These are phyloP conservation scores for Candida freyschussii DNA, from an alignment of 1,139 yeast species.

Conservation along the genomic window DNA sequence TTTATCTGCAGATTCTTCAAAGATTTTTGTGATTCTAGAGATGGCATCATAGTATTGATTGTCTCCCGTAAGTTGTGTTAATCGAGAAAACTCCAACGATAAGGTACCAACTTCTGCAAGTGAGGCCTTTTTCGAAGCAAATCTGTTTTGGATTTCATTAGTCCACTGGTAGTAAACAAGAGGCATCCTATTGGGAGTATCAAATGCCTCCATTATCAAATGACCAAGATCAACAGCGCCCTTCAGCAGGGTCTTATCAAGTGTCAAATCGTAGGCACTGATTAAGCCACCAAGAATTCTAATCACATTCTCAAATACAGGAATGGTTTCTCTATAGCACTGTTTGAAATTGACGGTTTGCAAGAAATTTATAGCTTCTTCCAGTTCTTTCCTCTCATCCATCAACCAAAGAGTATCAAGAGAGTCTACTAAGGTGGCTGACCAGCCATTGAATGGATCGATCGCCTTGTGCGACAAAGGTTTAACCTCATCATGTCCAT, in stretches of 20 bases:
- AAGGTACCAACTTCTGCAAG: conserved; percentile 68
- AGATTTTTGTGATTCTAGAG: conserved; percentile 37
- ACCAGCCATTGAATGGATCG: conserved; percentile 45
- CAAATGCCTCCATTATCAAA: conserved; percentile 62
- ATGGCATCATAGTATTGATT: conserved; percentile 42
- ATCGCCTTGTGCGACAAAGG: conserved; percentile 32
- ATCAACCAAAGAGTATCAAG: conserved; percentile 64
- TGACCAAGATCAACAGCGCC: conserved; percentile 64
- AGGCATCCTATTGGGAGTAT: conserved; percentile 67
- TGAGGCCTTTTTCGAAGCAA: conserved; percentile 44
- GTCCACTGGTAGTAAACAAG: conserved; percentile 55
- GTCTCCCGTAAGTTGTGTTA: conserved; percentile 64
- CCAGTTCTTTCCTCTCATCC: conserved; percentile 52
- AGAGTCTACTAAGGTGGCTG: conserved; percentile 57
- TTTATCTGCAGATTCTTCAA: conserved; percentile 32
- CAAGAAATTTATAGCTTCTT: conserved; percentile 48
- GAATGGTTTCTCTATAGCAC: conserved; percentile 40
- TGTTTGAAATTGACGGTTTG: conserved; percentile 47
- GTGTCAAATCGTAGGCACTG: conserved; percentile 62
- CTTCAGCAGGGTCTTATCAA: conserved; percentile 47
- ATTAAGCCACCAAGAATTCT: conserved; percentile 70
- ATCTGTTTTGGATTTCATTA: conserved; percentile 41
- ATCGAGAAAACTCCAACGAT: conserved; percentile 63
- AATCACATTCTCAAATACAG: conserved; percentile 69
- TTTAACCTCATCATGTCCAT: conserved; percentile 62